These are phyloP conservation scores for Rauvolfia tetraphylla DNA, from an alignment of 257 asterid genomes.

Conservation along the genomic window DNA sequence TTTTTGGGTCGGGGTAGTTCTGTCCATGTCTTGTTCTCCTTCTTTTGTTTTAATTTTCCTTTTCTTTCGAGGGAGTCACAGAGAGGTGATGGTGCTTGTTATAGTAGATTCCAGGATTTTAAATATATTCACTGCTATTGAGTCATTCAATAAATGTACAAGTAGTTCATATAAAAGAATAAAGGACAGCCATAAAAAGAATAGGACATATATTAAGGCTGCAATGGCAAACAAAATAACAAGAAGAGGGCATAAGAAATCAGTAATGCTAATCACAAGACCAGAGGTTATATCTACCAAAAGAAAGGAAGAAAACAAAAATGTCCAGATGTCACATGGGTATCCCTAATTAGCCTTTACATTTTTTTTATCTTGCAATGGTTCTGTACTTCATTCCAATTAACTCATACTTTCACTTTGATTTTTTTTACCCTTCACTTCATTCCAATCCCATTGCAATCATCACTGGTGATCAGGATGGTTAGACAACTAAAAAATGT, in stretches of 20 bases:
- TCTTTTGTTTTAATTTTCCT: no score
- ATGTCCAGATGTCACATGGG: not conserved
- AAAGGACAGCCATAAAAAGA: not conserved
- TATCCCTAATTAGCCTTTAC: no score
- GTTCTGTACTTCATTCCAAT: not conserved
- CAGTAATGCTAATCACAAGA: not conserved
- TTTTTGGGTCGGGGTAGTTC: no score
- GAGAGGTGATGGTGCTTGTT: no score
- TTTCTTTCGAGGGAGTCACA: no score
- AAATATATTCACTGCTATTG: no score
- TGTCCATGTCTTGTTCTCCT: no score
- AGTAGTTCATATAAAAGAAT: not conserved
- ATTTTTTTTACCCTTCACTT: not conserved
- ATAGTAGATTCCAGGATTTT: no score
- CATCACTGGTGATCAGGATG: not conserved
- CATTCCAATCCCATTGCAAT: not conserved
- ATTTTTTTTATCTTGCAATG: not conserved
- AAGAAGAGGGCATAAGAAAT: not conserved
- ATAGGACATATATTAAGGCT: not conserved
- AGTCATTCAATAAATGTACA: not conserved
- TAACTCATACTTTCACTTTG: not conserved
- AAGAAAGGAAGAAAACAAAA: no score
- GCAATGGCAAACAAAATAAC: not conserved
- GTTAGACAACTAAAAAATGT: not conserved
- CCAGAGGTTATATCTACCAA: not conserved